Conservation (phyloP, 2,329 filamentous ascomycete genomes). For the Pestalotiopsis sp. region DNA sequence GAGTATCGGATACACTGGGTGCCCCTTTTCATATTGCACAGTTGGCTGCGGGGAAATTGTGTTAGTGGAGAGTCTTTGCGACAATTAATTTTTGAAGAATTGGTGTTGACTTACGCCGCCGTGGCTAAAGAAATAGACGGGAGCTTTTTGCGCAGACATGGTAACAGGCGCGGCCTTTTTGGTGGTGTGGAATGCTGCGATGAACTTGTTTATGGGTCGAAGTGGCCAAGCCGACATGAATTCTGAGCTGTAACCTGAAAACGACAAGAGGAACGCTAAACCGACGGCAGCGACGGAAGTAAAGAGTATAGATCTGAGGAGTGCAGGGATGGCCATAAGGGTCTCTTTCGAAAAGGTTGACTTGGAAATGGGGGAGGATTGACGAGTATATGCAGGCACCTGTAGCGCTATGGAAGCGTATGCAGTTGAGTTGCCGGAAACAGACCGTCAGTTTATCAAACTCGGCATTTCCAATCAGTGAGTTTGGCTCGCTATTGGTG, state of each 20-base stretch:
- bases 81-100: background rate
- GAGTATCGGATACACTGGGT: conserved; percentile 69
- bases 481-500: background rate
- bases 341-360: background rate
- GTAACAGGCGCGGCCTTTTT: conserved; percentile 14
- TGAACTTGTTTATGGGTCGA: conserved; percentile 18
- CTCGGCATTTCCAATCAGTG: background rate
- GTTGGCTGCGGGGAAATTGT: conserved; percentile 47
- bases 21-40: conserved; percentile 69
- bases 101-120: conserved; percentile 44
- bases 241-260: conserved; percentile 17
- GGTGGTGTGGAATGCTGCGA: conserved; percentile 16
- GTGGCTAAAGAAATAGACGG: conserved; percentile 55
- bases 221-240: conserved; percentile 22
- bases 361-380: background rate
- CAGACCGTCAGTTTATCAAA: background rate
- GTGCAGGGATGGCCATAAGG: background rate
- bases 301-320: conserved; percentile 16
- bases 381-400: background rate
- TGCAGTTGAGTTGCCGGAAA: background rate
- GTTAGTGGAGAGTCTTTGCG: background rate
- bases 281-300: conserved; percentile 20
- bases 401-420: background rate
- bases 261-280: conserved; percentile 28
- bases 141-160: conserved; percentile 34